These are phyloP conservation scores for Rutidosis leptorrhynchoides DNA, from an alignment of 129 eudicot species.

Conservation along the genomic window DNA sequence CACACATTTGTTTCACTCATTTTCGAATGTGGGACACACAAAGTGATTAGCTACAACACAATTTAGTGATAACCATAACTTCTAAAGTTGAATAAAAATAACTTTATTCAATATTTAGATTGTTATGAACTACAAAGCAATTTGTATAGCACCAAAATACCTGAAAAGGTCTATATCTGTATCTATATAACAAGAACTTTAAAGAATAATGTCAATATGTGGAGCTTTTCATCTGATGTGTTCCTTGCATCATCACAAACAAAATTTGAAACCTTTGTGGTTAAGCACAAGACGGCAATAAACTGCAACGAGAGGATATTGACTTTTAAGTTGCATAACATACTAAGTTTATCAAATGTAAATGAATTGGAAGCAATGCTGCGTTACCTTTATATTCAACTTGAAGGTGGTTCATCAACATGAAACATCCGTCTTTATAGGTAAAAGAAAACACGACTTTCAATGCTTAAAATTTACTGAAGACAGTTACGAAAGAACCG, in stretches of 20 bases:
- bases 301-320: too few relatives aligned
- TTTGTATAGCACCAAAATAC: constrained; percentile 8
- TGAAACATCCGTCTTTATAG: background rate
- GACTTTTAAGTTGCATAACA: too few relatives aligned
- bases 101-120: background rate
- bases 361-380: constrained; percentile 10
- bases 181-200: background rate
- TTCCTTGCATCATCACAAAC: constrained; percentile 10
- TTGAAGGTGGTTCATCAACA: background rate
- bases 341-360: too few relatives aligned
- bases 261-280: constrained; percentile 3
- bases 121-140: background rate
- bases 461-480: constrained; percentile 19
- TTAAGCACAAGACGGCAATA: constrained; percentile 4
- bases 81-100: too few relatives aligned
- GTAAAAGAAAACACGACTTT: background rate
- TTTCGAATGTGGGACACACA: too few relatives aligned
- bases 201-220: background rate
- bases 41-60: too few relatives aligned
- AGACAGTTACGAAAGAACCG: constrained; percentile 77
- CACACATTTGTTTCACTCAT: too few relatives aligned
- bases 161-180: background rate
- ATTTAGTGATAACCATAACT: too few relatives aligned
- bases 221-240: constrained; percentile 13
- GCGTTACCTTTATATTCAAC: constrained; percentile 27